Base-by-base conservation (phyloP, 2,329 filamentous ascomycete species). In the Penicillium sp. region DNA sequence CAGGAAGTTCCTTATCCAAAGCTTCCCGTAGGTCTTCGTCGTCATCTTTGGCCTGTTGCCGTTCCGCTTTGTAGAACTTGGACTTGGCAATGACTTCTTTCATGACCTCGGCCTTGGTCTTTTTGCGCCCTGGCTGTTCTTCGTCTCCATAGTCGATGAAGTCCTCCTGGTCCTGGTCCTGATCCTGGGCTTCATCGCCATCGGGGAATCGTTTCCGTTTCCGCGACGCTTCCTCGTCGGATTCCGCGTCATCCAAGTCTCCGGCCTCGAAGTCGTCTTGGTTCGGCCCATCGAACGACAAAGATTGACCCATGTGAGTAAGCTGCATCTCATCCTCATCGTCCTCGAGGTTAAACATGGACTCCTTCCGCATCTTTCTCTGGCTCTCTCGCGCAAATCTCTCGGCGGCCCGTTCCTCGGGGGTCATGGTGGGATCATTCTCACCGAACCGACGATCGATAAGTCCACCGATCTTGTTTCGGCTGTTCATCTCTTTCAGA, bases 21-120 rank as follows among this genome's bases (percentile, higher is more conserved):
- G 93, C 86, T 58, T 88, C 87, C 58, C 92, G 84, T 54, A 97
- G 75, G 64, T 96, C 93, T 50, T 95, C 91, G 66, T 99, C 94
- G 50, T 94, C 91, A 60, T 97, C 94, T 71, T 96, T 97, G 29
- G 86, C 86, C 59, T 91, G 88, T 75, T 99, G 94, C 41, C 94
- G 87, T 77, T 97, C 93, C 71, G 93, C 93, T 77, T 96, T 97
- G 82, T 97, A 85, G 61, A 90, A 82, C 73, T 99, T 99, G 1
- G 93, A 97, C 77, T 99, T 99, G 60, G 93, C 91, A 65, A 99
- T 97, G 60, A 99, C 84, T 75, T 99, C 95, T 69, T 96, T 89
- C 91, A 97, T 97, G 50, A 99, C 90, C 75, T 99, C 94, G 54
- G 94, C 90, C 77, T 97, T 97, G 3, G 88, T 88, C 80, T 97